phyloP scores from a whole-genome alignment of 805 yeast species.

The Wickerhamiella kurtzmanii region DNA sequence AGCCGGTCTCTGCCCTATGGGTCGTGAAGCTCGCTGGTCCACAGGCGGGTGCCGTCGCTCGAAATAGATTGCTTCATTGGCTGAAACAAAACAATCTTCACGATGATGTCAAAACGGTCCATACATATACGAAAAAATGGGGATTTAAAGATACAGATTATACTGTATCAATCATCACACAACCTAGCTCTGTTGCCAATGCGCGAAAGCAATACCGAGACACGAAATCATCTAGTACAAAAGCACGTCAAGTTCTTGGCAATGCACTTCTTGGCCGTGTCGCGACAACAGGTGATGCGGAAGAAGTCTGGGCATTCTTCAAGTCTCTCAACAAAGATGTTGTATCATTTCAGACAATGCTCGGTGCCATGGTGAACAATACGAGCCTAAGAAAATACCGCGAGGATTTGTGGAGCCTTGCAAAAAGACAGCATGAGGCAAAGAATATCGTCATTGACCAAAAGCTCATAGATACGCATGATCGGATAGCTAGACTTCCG shows the following conservation, averaged over 20 bases:
- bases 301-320: conserved; percentile 16
- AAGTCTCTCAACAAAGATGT: conserved; percentile 17
- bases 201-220: conserved; percentile 15
- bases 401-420: conserved; percentile 13
- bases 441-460: conserved; percentile 16
- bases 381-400: conserved; percentile 7
- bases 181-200: conserved; percentile 10
- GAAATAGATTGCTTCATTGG: conserved; percentile 18
- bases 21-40: conserved; percentile 18
- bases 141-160: conserved; percentile 16
- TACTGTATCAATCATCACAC: conserved; percentile 10
- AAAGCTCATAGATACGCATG: conserved; percentile 15
- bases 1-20: conserved; percentile 19
- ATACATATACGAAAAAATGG: conserved; percentile 20
- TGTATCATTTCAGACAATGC: conserved; percentile 18
- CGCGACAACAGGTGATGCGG: conserved; percentile 6
- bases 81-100: conserved; percentile 5
- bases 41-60: conserved; percentile 11
- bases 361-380: conserved; percentile 16
- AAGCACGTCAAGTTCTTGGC: conserved; percentile 13
- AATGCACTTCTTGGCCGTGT: conserved; percentile 14
- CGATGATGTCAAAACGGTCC: conserved; percentile 6
- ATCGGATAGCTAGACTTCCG: conserved; percentile 5
- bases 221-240: conserved; percentile 3
- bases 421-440: conserved; percentile 12